Conservation (phyloP, 805 yeast genomes). For the Wickerhamiella vanderwaltii region DNA sequence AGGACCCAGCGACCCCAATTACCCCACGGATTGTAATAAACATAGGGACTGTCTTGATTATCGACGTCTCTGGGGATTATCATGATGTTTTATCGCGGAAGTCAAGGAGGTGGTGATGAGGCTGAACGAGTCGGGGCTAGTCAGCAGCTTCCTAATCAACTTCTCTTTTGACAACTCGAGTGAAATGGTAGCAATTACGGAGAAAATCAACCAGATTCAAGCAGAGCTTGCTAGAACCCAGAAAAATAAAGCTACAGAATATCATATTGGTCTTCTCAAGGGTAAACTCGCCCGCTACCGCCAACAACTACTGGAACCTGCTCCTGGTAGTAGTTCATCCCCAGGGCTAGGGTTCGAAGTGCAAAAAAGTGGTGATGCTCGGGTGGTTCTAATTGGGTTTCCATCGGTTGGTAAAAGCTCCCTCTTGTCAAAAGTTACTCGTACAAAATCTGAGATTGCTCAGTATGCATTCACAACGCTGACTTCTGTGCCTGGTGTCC, state of each 20-base stretch:
- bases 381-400: slow-evolving; percentile 90
- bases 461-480: slow-evolving; percentile 90
- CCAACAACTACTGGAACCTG: slow-evolving; percentile 83
- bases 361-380: slow-evolving; percentile 88
- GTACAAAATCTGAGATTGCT: slow-evolving; percentile 90
- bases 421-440: slow-evolving; percentile 74
- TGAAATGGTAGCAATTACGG: slow-evolving; percentile 31
- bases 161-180: no score
- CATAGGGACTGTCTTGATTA: neutral
- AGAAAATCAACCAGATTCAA: slow-evolving; percentile 79
- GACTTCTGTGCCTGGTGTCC: slow-evolving; percentile 92
- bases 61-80: neutral
- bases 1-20: slow-evolving; percentile 10
- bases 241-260: slow-evolving; percentile 95
- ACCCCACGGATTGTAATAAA: slow-evolving; percentile 7
- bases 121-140: no score
- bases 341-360: slow-evolving; percentile 89
- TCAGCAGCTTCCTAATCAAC: no score
- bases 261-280: slow-evolving; percentile 84
- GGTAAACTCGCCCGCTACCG: slow-evolving; percentile 91
- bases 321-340: slow-evolving; percentile 55
- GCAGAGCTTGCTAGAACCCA: slow-evolving; percentile 91
- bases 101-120: no score
- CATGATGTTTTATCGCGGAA: no score
- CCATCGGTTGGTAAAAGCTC: slow-evolving; percentile 98